Conservation (phyloP, 306 rosid species). For the Urtica urens region DNA sequence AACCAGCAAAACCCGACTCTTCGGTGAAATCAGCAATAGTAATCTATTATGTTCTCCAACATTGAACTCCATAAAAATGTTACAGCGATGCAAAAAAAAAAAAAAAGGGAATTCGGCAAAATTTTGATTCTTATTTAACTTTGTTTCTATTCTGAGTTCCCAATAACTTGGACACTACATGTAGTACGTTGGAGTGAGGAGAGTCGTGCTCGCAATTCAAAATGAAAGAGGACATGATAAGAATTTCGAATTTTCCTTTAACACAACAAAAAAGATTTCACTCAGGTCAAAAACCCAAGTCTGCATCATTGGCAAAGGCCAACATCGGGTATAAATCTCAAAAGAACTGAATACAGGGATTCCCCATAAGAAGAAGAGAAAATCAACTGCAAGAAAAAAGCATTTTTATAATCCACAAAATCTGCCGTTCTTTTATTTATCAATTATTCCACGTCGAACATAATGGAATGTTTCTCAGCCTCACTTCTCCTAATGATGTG, state of each 20-base stretch:
- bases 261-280: background rate
- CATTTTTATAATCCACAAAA: slow-evolving; percentile 17
- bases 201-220: slow-evolving; percentile 97
- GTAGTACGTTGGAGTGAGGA: slow-evolving; percentile 87
- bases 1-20: too few relatives aligned
- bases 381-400: slow-evolving; percentile 1
- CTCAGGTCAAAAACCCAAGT: slow-evolving; percentile 16
- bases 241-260: too few relatives aligned
- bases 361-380: too few relatives aligned
- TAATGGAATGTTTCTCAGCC: slow-evolving; percentile 17
- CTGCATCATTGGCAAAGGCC: slow-evolving; percentile 13
- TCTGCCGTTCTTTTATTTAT: slow-evolving; percentile 17
- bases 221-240: slow-evolving; percentile 20
- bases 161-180: too few relatives aligned
- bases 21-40: too few relatives aligned
- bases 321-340: slow-evolving; percentile 1
- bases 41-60: too few relatives aligned
- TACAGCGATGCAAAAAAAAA: too few relatives aligned
- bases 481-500: slow-evolving; percentile 62
- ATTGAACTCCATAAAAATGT: too few relatives aligned
- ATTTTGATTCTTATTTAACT: too few relatives aligned
- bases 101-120: too few relatives aligned
- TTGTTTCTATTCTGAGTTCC: too few relatives aligned
- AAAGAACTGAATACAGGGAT: slow-evolving; percentile 2
- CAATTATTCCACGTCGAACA: slow-evolving; percentile 45